These are phyloP conservation scores for Trichophyton rubrum DNA, from an alignment of 2,329 filamentous ascomycete genomes.

Conservation along the genomic window DNA sequence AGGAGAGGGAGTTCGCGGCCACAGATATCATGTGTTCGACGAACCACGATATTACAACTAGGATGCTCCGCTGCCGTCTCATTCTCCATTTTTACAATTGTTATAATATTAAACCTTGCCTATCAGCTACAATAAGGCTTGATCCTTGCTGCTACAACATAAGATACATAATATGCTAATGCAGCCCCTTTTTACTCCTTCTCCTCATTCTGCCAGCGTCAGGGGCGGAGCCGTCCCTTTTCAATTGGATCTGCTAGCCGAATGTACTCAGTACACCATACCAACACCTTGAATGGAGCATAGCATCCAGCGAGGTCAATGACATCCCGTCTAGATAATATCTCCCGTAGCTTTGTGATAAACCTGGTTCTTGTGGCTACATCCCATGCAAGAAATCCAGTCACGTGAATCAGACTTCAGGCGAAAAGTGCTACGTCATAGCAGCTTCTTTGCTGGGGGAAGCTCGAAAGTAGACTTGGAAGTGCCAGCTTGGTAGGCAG, in stretches of 20 bases:
- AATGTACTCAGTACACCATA: background rate
- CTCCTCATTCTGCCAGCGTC: too few relatives aligned
- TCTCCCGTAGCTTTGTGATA: background rate
- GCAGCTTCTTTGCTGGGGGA: background rate
- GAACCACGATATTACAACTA: slow-evolving; percentile 61
- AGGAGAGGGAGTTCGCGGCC: slow-evolving; percentile 74
- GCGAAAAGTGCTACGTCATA: slow-evolving; percentile 1
- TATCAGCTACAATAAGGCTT: background rate
- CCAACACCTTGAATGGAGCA: background rate
- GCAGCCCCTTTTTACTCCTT: background rate
- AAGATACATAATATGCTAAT: slow-evolving; percentile 3
- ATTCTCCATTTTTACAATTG: background rate
- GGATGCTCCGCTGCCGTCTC: background rate
- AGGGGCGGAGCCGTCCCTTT: background rate
- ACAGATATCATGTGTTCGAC: slow-evolving; percentile 89
- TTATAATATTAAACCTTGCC: background rate
- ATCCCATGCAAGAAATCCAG: background rate
- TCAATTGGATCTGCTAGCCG: background rate
- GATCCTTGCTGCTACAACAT: background rate
- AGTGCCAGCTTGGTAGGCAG: too few relatives aligned
- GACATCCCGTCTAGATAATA: background rate
- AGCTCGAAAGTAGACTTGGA: background rate
- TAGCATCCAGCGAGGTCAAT: too few relatives aligned
- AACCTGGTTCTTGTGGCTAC: slow-evolving; percentile 4
- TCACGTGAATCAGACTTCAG: background rate